These are phyloP conservation scores for Chlorella sorokiniana DNA, from an alignment of 139 green algal species.

Conservation along the genomic window DNA sequence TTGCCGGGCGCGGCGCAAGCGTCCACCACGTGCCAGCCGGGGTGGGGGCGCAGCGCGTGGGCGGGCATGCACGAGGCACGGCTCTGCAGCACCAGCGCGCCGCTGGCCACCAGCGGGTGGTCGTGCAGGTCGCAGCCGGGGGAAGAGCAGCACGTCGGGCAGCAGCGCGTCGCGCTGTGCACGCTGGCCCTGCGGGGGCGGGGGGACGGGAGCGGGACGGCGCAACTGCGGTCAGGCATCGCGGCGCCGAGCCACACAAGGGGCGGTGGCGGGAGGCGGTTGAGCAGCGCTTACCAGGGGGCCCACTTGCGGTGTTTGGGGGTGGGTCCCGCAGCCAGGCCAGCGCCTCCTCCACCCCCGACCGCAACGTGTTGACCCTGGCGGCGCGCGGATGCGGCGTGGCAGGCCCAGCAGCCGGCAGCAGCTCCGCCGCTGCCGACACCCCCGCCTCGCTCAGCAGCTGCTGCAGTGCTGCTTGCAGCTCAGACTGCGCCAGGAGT, in stretches of 20 bases:
- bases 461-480: constrained; percentile 41
- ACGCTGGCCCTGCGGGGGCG: constrained; percentile 1
- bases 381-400: constrained; percentile 52
- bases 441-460: constrained; percentile 39
- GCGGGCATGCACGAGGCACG: constrained; percentile 91
- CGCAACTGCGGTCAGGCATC: no score
- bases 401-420: constrained; percentile 16
- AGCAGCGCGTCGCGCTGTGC: constrained; percentile 65
- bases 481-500: constrained; percentile 10
- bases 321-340: constrained; percentile 50
- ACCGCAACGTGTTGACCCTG: constrained; percentile 81
- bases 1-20: constrained; percentile 96
- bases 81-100: constrained; percentile 80
- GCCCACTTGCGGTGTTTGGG: constrained; percentile 5
- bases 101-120: constrained; percentile 79
- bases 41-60: constrained; percentile 73
- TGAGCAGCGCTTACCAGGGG: not conserved
- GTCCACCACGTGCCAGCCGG: constrained; percentile 87
- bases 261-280: no score
- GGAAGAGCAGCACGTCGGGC: constrained; percentile 83
- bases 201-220: not conserved
- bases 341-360: constrained; percentile 60
- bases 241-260: no score
- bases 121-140: constrained; percentile 90
- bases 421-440: constrained; percentile 19